Conservation (phyloP, 2,329 filamentous ascomycete species). For the Cladorrhinum sp. region DNA sequence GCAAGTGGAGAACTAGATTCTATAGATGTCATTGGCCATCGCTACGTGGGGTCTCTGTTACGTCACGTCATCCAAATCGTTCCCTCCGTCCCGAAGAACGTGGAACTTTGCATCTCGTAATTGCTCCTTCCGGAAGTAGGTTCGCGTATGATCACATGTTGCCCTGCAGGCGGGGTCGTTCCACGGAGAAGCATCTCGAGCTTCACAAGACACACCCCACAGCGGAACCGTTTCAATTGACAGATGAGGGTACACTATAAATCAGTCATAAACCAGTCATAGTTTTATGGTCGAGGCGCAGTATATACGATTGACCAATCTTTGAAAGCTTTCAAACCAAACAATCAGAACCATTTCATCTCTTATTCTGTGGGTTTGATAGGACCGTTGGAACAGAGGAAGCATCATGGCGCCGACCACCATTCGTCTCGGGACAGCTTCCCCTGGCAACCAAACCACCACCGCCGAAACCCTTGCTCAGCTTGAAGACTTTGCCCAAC, state of each 20-base stretch:
- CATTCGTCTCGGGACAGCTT: constrained; percentile 56
- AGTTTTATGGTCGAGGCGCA: neutral
- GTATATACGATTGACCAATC: too few species aligned
- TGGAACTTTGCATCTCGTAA: neutral
- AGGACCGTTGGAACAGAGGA: neutral
- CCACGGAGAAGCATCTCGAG: neutral
- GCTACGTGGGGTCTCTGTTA: neutral
- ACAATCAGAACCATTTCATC: too few species aligned
- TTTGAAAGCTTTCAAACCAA: too few species aligned
- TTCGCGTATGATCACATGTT: neutral
- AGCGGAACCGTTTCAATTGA: neutral
- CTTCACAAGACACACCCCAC: neutral
- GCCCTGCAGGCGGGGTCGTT: neutral
- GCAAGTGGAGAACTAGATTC: neutral
- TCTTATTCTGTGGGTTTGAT: too few species aligned
- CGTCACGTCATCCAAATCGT: neutral
- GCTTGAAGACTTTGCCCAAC: constrained; percentile 59
- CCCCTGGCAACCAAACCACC: constrained; percentile 50
- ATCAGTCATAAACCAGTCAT: neutral
- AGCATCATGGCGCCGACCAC: constrained; percentile 19
- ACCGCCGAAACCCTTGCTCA: constrained; percentile 61
- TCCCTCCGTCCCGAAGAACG: neutral
- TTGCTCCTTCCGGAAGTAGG: neutral
- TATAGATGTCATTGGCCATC: neutral
- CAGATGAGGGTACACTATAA: neutral